Evolutionary conservation across 225 moss, liverwort and hornwort genomes (phyloP).

Genomic region (Straminergon stramineum): DNA sequence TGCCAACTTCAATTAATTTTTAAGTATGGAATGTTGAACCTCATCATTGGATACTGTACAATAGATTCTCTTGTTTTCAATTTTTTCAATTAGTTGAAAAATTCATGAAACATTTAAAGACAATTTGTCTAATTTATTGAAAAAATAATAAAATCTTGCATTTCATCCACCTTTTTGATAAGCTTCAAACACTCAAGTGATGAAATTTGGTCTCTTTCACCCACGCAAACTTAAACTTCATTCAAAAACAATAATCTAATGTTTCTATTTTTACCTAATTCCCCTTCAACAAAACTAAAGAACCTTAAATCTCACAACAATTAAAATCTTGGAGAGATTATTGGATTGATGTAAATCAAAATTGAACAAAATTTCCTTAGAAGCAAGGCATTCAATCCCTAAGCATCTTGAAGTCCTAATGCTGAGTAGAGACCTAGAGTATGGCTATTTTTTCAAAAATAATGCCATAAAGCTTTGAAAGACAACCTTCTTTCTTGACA

Average conservation of each 20-base stretch:
- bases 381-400: background rate
- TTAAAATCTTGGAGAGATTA: too few relatives aligned
- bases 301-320: background rate
- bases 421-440: background rate
- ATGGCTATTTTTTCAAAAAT: background rate
- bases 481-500: background rate
- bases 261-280: too few relatives aligned
- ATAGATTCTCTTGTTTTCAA: background rate
- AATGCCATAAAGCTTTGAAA: background rate
- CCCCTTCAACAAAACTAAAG: background rate
- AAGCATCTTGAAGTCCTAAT: background rate
- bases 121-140: background rate
- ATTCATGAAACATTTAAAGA: background rate
- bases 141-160: background rate
- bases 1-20: background rate
- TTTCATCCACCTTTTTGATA: background rate
- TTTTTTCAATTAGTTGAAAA: background rate
- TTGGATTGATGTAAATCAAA: background rate
- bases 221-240: background rate
- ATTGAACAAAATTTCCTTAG: background rate
- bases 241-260: background rate
- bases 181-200: background rate
- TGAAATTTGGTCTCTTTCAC: background rate
- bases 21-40: fast-evolving
- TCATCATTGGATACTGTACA: fast-evolving